Evolutionary conservation across 2,329 filamentous ascomycete species (phyloP), one percentile per base, ranked within the genome.

Genomic region (Sclerotinia minor): DNA sequence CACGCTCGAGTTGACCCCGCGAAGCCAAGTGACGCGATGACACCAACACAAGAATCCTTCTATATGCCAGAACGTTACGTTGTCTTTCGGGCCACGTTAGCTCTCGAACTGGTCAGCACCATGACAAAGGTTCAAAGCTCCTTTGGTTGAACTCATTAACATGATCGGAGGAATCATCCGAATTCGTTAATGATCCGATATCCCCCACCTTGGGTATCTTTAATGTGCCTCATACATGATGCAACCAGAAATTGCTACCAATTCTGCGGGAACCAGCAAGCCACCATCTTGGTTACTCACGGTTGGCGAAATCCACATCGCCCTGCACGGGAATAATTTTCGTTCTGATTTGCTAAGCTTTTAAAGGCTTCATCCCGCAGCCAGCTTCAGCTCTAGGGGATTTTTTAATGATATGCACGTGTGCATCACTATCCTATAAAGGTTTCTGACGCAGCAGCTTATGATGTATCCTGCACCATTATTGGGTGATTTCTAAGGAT

Each of bases 131-230:
- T 35, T 35, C 21, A 50, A 35, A 61, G 3, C 35, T 5, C 13
- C 15, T 15, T 50, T 15, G 13, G 45, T 50, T 4, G 4, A 26
- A 38, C 5, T 49, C 13, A n/a, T 50, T 15, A 61, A 50, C 45
- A 50, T 24, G 13, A 61, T 61, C 45, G 45, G 44, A 50, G 19
- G 17, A 50, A 24, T 50, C 45, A 32, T 38, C 29, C 45, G 8
- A 38, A 38, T 61, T 38, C 5, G 45, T 35, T 21, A 50, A 38
- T 35, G n/a, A 29, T 50, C 45, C 29, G 58, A 47, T 24, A 19
- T 49, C 45, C 21, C 21, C 59, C 29, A 50, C 59, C 59, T 50
- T 61, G 59, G 59, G 59, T 29, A 61, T 61, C 45, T 50, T 26
- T 5, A 38, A 50, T 49, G 58, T 9, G 21, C 58, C 38, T 41